These are phyloP conservation scores for Saccharomycopsis sp. DNA, from an alignment of 805 yeast genomes.

Conservation along the genomic window DNA sequence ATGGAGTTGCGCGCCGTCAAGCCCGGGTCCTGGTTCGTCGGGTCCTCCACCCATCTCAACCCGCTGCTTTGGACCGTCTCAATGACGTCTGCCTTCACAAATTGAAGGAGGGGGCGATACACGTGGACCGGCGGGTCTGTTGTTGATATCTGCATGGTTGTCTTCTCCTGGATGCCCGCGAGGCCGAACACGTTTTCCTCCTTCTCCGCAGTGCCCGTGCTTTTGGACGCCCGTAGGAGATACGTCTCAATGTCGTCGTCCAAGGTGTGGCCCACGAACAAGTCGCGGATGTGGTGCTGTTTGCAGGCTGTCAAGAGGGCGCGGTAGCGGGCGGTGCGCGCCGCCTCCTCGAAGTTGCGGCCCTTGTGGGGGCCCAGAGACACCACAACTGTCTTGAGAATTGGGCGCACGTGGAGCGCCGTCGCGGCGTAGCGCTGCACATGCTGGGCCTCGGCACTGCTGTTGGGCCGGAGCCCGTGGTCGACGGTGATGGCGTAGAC, in stretches of 20 bases:
- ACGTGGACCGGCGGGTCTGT: too few species aligned
- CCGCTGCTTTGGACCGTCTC: constrained; percentile 25
- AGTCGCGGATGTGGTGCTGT: constrained; percentile 19
- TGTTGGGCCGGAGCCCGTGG: constrained; percentile 31
- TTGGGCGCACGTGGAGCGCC: too few species aligned
- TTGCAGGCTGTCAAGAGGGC: constrained; percentile 26
- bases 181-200: constrained; percentile 21
- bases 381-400: too few species aligned
- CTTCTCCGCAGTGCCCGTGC: not conserved
- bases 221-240: constrained; percentile 28
- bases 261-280: constrained; percentile 34
- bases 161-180: not conserved
- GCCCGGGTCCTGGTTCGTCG: constrained; percentile 29
- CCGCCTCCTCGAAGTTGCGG: constrained; percentile 39
- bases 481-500: constrained; percentile 35
- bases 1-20: constrained; percentile 32
- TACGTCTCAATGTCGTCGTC: constrained; percentile 38
- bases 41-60: constrained; percentile 35
- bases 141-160: not conserved
- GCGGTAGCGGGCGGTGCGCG: constrained; percentile 31
- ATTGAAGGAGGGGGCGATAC: constrained; percentile 31
- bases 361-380: too few species aligned
- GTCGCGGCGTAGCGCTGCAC: constrained; percentile 23
- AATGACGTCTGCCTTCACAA: constrained; percentile 26
- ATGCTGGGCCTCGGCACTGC: constrained; percentile 28